These are phyloP conservation scores for Corylus americana DNA, from an alignment of 306 rosid species.

Conservation along the genomic window DNA sequence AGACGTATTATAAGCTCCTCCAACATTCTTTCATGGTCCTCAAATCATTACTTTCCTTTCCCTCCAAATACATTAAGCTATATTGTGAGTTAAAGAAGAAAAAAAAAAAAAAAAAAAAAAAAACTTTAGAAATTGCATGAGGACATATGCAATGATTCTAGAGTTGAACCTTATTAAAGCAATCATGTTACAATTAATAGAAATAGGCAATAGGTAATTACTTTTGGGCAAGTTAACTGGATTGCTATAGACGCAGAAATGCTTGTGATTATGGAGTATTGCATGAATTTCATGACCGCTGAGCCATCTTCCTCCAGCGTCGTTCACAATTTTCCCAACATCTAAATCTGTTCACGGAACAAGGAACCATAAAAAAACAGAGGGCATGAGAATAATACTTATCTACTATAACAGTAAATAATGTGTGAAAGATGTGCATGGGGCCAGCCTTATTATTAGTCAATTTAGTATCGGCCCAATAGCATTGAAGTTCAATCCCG, in stretches of 20 bases:
- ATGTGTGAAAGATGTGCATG: neutral
- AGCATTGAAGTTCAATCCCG: too few species aligned
- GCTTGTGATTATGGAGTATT: constrained; percentile 70
- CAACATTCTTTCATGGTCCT: too few species aligned
- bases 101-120: too few species aligned
- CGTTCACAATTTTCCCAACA: constrained; percentile 55
- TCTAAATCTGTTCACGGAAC: constrained; percentile 65
- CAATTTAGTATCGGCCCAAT: too few species aligned
- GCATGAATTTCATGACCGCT: constrained; percentile 95
- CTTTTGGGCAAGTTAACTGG: constrained; percentile 84
- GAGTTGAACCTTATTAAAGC: neutral
- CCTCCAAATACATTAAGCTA: too few species aligned
- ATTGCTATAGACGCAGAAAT: constrained; percentile 65
- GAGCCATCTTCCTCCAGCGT: constrained; percentile 86
- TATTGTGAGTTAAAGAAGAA: too few species aligned
- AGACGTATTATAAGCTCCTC: too few species aligned
- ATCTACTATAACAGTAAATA: neutral
- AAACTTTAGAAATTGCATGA: neutral
- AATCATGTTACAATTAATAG: constrained; percentile 20
- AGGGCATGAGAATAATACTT: constrained; percentile 5
- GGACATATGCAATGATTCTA: neutral
- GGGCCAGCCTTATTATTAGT: too few species aligned
- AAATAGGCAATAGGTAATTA: constrained; percentile 38
- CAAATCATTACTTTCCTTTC: too few species aligned
- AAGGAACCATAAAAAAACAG: constrained; percentile 22